Base-by-base conservation (phyloP, 2,329 filamentous ascomycete genomes). In the Colletotrichum gloeosporioides region DNA sequence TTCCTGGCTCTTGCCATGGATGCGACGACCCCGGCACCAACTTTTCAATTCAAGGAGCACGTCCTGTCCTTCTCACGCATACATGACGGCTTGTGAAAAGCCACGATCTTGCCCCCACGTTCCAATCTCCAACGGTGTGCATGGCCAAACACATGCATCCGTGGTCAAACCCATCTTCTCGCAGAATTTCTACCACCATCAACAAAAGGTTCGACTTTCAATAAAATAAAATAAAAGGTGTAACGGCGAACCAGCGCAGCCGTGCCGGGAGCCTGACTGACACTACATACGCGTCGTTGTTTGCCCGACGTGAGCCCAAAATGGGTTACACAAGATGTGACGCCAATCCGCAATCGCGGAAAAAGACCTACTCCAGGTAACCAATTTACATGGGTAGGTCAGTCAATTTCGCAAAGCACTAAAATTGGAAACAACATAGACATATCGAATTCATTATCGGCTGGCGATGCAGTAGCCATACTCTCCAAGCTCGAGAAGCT, bases 391-490 rank as follows among this genome's bases (percentile, higher is more conserved):
- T 13, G 44, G 44, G n/a, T 34, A 65, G 16, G 27, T n/a, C 31
- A 49, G 22, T 69, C 32, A 64, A 65, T 53, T 25, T 36, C 44
- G 70, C 13, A 25, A 59, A 18, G 29, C 34, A n/a, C 73, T 65
- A 73, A 64, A 53, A 57, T 61, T 73, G 70, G 64, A 76, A 76
- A 65, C 64, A 59, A 73, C 53, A 61, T 36, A 31, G 44, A 73
- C n/a, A 61, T 68, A 68, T 68, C 39, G 69, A 16, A 25, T 29
- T 22, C 16, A 61, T 59, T 36, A 36, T 64, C 44, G 59, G 39
- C 61, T 65, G 16, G 61, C 16, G 44, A 22, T n/a, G 55, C 18
- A 44, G 63, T n/a, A 16, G 36, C 27, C 63, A 44, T 27, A 27
- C 15, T 59, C 27, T 22, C 59, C 39, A 18, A 36, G 25, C 32